Base-by-base conservation (phyloP, 495 filamentous ascomycete species). In the Penicillium macrosclerotiorum region DNA sequence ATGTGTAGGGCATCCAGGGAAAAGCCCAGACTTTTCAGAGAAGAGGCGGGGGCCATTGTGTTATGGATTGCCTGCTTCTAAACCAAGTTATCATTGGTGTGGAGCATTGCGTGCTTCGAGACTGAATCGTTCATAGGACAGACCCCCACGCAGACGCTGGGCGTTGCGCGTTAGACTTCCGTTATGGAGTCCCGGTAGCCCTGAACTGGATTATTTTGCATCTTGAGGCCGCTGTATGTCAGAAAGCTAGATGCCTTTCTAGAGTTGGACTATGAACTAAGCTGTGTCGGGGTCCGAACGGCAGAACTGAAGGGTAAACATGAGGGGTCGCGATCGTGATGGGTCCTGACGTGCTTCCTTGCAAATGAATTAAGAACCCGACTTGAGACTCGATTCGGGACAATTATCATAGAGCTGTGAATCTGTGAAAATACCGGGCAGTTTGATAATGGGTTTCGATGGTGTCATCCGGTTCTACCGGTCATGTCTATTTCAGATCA, bases 401-500 rank as follows among this genome's bases (percentile, higher is more conserved):
- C 13, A 17, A 16, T 18, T 8, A 27, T 6, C 4, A 4, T 25
- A 12, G 23, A 18, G 0, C 14, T 5, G 12, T 14, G n/a, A 22
- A 3, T 22, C 11, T 2, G 13, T 4, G 13, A 1, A 16, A 23
- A 16, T 24, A 19, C 13, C 5, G 12, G 13, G 8, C n/a, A 34
- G 0, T 3, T 29, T 8, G 6, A 37, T 7, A 27, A 54, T 57
- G 50, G 45, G 22, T 11, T 30, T 53, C 5, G 50, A 36, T 25
- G 26, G 45, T 26, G 2, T 47, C n/a, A 2, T 5, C 22, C 51
- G 62, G 17, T 70, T 69, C 59, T 81, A 78, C 54, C 76, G 73
- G 40, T 75, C 72, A 30, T 74, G 76, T 19, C 57, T 80, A 2
- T 78, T 76, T 58, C 78, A 80, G 48, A 74, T 76, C 26, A 68